Evolutionary conservation across 2,329 filamentous ascomycete species (phyloP).

Genomic region (Botryotinia convoluta): DNA sequence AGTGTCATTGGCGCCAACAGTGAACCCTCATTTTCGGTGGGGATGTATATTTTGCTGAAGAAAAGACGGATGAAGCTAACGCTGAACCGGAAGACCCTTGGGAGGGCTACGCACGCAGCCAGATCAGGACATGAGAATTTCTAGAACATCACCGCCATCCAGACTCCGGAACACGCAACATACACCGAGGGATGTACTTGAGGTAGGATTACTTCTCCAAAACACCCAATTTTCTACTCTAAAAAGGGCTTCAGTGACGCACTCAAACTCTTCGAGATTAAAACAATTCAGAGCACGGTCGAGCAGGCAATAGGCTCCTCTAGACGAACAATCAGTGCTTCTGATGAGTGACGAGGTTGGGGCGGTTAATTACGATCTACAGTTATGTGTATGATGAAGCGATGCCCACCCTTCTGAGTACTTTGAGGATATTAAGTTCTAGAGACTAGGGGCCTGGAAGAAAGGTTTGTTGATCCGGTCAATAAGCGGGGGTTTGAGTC

Average conservation of each 20-base stretch:
- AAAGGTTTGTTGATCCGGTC: too few relatives aligned
- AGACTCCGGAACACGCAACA: neutral
- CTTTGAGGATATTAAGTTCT: too few relatives aligned
- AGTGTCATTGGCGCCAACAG: neutral
- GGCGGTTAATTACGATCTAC: neutral
- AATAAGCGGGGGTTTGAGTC: too few relatives aligned
- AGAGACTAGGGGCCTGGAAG: too few relatives aligned
- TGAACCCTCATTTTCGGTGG: neutral
- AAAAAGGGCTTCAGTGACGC: neutral
- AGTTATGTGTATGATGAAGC: neutral
- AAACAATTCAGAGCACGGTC: neutral
- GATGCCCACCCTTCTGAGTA: neutral
- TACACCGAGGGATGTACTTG: neutral
- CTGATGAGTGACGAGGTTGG: neutral
- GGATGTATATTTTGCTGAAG: neutral
- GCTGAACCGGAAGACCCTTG: neutral
- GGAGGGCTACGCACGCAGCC: neutral
- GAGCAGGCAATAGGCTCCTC: neutral
- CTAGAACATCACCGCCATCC: neutral
- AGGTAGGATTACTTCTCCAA: neutral
- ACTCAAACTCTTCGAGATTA: neutral
- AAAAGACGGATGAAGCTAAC: neutral
- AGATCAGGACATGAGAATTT: neutral
- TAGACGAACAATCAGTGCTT: neutral
- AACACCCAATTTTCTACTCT: neutral